Evolutionary conservation across 805 yeast genomes (phyloP).

Genomic region (Millerago galiae): DNA sequence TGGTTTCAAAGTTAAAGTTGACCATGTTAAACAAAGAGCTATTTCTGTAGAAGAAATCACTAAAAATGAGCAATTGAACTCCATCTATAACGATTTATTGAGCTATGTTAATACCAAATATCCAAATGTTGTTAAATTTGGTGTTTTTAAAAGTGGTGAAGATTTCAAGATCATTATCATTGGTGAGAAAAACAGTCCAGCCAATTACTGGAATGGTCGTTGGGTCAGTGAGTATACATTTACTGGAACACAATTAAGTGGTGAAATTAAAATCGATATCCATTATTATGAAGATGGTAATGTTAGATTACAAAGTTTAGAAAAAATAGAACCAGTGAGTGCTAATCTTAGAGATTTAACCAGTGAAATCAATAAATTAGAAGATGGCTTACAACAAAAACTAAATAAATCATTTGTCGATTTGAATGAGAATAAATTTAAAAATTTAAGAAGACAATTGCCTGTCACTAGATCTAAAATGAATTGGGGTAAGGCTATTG

Average conservation of each 20-base stretch:
- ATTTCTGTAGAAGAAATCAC: slow-evolving; percentile 45
- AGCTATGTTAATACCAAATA: slow-evolving; percentile 59
- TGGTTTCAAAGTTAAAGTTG: slow-evolving; percentile 49
- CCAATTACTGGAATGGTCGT: slow-evolving; percentile 83
- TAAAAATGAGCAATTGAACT: slow-evolving; percentile 13
- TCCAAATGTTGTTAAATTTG: slow-evolving; percentile 46
- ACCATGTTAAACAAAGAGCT: slow-evolving; percentile 42
- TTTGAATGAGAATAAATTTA: slow-evolving; percentile 77
- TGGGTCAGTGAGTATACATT: slow-evolving; percentile 69
- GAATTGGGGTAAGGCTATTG: slow-evolving; percentile 93
- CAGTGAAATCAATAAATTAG: slow-evolving; percentile 46
- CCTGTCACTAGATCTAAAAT: slow-evolving; percentile 90
- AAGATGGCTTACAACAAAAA: slow-evolving; percentile 51
- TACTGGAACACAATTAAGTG: slow-evolving; percentile 33
- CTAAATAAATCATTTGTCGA: slow-evolving; percentile 58
- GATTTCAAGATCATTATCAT: slow-evolving; percentile 43
- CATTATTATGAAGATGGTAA: slow-evolving; percentile 97
- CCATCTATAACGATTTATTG: slow-evolving; percentile 16
- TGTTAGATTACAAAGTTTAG: slow-evolving; percentile 60
- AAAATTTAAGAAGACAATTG: slow-evolving; percentile 78
- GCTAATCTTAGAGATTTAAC: slow-evolving; percentile 24
- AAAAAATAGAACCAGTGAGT: slow-evolving; percentile 23
- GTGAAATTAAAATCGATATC: slow-evolving; percentile 60
- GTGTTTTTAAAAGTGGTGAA: slow-evolving; percentile 33
- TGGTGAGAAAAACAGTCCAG: slow-evolving; percentile 66